A percentile compares a stretch with the other conserved stretches of the same genome.
These are phyloP conservation scores for Saccharum hybrid DNA, from an alignment of 202 grass and related monocot species.

Conservation along the genomic window DNA sequence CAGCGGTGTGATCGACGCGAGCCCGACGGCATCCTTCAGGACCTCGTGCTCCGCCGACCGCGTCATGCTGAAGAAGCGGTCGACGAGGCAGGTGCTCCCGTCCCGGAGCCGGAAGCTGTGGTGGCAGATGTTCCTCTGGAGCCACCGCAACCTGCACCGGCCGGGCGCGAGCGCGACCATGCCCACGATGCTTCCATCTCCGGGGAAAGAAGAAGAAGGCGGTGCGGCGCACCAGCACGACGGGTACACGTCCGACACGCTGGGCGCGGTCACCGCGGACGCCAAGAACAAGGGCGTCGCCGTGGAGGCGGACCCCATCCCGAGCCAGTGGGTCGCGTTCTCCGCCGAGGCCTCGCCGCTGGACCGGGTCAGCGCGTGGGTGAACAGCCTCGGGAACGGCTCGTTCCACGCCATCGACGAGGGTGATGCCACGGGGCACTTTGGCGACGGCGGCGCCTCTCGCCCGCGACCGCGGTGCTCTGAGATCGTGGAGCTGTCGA, in stretches of 20 bases:
- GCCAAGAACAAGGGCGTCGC: slow-evolving; percentile 46
- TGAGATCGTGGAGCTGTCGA: slow-evolving; percentile 60
- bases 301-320: slow-evolving; percentile 40
- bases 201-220: neutral
- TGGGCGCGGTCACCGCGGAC: slow-evolving; percentile 36
- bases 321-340: slow-evolving; percentile 71
- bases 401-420: slow-evolving; percentile 43
- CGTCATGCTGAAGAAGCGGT: slow-evolving; percentile 70
- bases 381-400: slow-evolving; percentile 61
- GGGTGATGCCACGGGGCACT: slow-evolving; percentile 23
- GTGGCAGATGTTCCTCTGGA: slow-evolving; percentile 78
- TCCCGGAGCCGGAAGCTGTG: slow-evolving; percentile 76
- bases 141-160: slow-evolving; percentile 71
- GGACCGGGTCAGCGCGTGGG: slow-evolving; percentile 84
- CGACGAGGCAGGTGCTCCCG: slow-evolving; percentile 79
- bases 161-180: slow-evolving; percentile 15
- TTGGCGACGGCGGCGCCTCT: neutral
- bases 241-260: slow-evolving; percentile 77
- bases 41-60: slow-evolving; percentile 64
- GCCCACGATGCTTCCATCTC: neutral
- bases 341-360: slow-evolving; percentile 59
- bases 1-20: slow-evolving; percentile 41
- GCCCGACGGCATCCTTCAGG: slow-evolving; percentile 61
- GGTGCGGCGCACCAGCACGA: slow-evolving; percentile 30
- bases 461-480: neutral